Evolutionary conservation across 805 yeast genomes (phyloP), one percentile per base, ranked within the genome.

Genomic region (Barnettozyma botsteinii): DNA sequence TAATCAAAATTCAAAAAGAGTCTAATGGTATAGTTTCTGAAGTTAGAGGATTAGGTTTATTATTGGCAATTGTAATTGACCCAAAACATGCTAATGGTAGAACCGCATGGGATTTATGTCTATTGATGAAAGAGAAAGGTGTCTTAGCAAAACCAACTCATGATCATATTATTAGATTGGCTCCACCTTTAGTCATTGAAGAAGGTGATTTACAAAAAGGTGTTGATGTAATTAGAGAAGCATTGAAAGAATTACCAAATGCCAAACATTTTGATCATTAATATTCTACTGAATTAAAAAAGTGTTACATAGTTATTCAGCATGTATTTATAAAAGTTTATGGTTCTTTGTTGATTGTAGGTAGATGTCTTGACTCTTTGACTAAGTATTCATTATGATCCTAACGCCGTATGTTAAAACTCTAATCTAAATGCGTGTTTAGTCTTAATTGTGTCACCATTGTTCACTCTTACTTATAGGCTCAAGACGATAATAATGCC

Each of bases 121-220:
- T 91, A 53, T 66, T 85, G 53, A 82, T 91, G 93, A 87, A 85
- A 65, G 79, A 85, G 40, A 69, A 77, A 46, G 98, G 98, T 43
- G 83, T 91, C 13, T 70, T 89, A 56, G 97, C 98, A 48, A 91
- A 89, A 67, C 98, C 97, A 50, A 89, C 98, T 2, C 98, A 91
- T 61, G 95, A 88, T 54, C 83, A 88, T 63, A 89, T 91, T 55
- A 89, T 91, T 59, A 82, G 98, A 70, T 72, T 91, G 61, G 96
- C 98, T 10, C 98, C 98, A 42, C 97, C 98, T 19, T 70, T 91
- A 61, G 94, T 88, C 30, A 91, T 91, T 50, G 75, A 89, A 24
- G 81, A 88, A 59, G 91, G 82, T 55, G 97, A 91, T 58, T 70
- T 91, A 56, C 63, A 77, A 49, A 80, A 75, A 65, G 97, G 96